A percentile compares a stretch with the other conserved stretches of the same genome.
These are phyloP conservation scores for Oryza brachyantha DNA, from an alignment of 176 grass and related monocot genomes.

Conservation along the genomic window DNA sequence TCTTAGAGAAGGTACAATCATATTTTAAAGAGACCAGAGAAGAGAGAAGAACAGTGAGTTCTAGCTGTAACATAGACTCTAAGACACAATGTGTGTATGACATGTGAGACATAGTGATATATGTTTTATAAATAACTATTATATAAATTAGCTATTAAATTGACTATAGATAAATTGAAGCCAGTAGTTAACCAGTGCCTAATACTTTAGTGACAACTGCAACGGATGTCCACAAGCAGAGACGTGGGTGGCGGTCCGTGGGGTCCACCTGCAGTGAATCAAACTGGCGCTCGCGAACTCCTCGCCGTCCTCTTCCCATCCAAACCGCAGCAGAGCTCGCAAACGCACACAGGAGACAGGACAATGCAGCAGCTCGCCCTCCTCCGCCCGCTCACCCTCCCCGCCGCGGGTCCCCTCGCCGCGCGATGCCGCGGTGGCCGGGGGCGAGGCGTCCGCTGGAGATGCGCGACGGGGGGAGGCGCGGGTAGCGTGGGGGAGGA, in stretches of 20 bases:
- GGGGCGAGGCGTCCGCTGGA: slow-evolving; percentile 12
- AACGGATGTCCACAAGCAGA: not conserved
- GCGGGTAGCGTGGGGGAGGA: not conserved
- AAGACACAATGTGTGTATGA: too few relatives aligned
- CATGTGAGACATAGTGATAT: too few relatives aligned
- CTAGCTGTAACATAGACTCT: too few relatives aligned
- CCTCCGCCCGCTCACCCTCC: slow-evolving; percentile 42
- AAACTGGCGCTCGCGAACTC: not conserved
- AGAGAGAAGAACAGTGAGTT: too few relatives aligned
- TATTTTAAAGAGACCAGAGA: too few relatives aligned
- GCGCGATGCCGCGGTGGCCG: not conserved
- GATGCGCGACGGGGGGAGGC: slow-evolving; percentile 36
- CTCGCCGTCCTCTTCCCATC: slow-evolving; percentile 33
- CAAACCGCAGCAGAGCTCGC: not conserved
- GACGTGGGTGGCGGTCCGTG: not conserved
- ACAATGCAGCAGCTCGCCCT: slow-evolving; percentile 28
- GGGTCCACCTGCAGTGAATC: not conserved
- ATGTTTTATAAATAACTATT: too few relatives aligned
- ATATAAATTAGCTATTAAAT: too few relatives aligned
- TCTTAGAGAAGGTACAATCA: too few relatives aligned
- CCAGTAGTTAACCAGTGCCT: too few relatives aligned
- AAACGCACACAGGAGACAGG: too few relatives aligned
- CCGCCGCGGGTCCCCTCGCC: not conserved
- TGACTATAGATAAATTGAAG: too few relatives aligned
- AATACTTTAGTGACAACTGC: too few relatives aligned